Evolutionary conservation across 768 basidiomycete genomes (phyloP), one percentile per base, ranked within the genome.

Genomic region (Cystofilobasidium capitatum): DNA sequence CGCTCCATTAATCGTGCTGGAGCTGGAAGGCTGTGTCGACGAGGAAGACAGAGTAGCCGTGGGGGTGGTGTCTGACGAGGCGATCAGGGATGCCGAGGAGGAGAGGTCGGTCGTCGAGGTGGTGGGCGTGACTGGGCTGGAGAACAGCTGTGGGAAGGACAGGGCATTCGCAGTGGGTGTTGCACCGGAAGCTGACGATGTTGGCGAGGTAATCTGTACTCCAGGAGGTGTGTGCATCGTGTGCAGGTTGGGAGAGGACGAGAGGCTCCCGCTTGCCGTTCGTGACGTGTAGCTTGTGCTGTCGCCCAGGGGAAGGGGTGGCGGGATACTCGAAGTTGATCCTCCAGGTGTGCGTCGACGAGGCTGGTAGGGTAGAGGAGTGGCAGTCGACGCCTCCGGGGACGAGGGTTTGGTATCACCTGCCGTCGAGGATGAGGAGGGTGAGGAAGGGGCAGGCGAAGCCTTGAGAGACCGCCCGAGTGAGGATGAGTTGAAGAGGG

Each of bases 311-410:
- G 58, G 35, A 31, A 62, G 47, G 22, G 58, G 51, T 3, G 63
- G 36, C 35, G 62, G 57, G 26, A 64, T 64, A 8, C 62, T 58
- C 33, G 62, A 40, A 29, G 59, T 64, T 20, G 68, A 69, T 17
- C 68, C 68, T 2, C 68, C 68, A 1, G 68, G 68, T 0, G 68
- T 69, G 13, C 68, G 44, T 29, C 62, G 55, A 16, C 68, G 55
- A 24, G 68, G 57, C 22, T 59, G 62, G 29, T 69, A 69, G 1
- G 68, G 68, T 4, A 69, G 55, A 10, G 60, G 26, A n/a, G n/a
- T n/a, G 16, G 54, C 37, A 7, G 60, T 10, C 16, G 51, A 10
- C 26, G 61, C 31, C 9, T 60, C 44, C 1, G 65, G 42, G n/a
- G 45, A 40, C 0, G 65, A 16, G 13, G 44, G 20, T 6, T 33